Percentiles rank a stretch among this genome's conserved stretches.
Conservation (phyloP, 2,329 filamentous ascomycete genomes). For the Alternaria viburni region DNA sequence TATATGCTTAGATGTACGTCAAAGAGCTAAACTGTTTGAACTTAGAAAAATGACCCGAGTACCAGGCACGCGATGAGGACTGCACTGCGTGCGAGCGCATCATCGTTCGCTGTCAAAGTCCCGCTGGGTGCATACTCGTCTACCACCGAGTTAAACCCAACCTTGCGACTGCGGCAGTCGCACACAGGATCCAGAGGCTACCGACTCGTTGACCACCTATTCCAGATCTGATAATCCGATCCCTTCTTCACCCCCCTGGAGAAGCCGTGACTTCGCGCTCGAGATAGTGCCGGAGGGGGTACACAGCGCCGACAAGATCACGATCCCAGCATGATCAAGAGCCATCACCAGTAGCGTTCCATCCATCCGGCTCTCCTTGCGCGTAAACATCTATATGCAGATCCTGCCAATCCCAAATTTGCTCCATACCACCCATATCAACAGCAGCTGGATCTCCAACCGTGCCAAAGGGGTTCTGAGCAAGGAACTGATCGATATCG, state of each 20-base stretch:
- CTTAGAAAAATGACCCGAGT: not conserved
- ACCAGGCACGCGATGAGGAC: too few species aligned
- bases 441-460: constrained; percentile 11
- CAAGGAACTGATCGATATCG: constrained; percentile 39
- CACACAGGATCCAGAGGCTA: too few species aligned
- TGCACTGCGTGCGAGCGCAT: not conserved
- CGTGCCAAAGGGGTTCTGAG: constrained; percentile 32
- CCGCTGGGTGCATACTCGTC: too few species aligned
- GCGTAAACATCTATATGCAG: constrained; percentile 30
- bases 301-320: too few species aligned
- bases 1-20: too few species aligned
- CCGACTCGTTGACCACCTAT: too few species aligned
- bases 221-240: not conserved
- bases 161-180: too few species aligned
- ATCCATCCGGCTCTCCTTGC: not conserved
- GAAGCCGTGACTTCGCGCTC: too few species aligned
- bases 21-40: not conserved
- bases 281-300: too few species aligned
- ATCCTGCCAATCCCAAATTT: constrained; percentile 42
- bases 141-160: not conserved
- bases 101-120: too few species aligned
- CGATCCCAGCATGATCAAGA: not conserved
- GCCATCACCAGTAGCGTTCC: not conserved
- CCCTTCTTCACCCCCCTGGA: not conserved
- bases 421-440: constrained; percentile 41